Conservation (phyloP, 139 green algal genomes). For the Monoraphidium neglectum region DNA sequence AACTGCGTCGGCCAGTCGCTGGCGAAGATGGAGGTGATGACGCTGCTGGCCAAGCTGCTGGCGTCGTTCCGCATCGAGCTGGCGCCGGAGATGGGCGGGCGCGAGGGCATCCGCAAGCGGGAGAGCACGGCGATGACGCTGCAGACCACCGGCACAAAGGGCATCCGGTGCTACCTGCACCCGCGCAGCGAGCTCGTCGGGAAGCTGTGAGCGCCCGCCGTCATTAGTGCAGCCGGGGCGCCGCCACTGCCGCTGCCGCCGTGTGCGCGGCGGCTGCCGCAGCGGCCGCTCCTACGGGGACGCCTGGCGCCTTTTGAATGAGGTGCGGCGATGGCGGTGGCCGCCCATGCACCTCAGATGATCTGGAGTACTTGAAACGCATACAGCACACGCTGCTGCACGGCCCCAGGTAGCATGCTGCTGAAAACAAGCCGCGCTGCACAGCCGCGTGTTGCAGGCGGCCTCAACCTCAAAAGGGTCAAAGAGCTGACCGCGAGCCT, state of each 20-base stretch:
- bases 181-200: neutral
- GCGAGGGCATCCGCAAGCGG: constrained; percentile 39
- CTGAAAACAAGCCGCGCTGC: too few relatives aligned
- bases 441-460: too few relatives aligned
- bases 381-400: too few relatives aligned
- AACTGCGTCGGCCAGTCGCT: constrained; percentile 73
- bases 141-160: constrained; percentile 48
- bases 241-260: neutral
- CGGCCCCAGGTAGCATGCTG: too few relatives aligned
- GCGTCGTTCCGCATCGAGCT: constrained; percentile 49
- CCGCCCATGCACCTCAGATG: too few relatives aligned
- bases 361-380: too few relatives aligned
- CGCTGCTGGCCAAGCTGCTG: constrained; percentile 51
- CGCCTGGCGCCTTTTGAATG: too few relatives aligned
- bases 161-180: constrained; percentile 43
- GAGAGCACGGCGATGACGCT: constrained; percentile 64
- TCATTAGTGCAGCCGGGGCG: neutral
- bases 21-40: constrained; percentile 58
- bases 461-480: too few relatives aligned
- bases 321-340: too few relatives aligned
- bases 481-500: too few relatives aligned
- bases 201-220: neutral
- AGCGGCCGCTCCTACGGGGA: too few relatives aligned
- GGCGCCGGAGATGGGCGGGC: constrained; percentile 54
- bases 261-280: too few relatives aligned